phyloP scores from a whole-genome alignment of 2,329 filamentous ascomycete genomes.

The Laburnicola sp. region DNA sequence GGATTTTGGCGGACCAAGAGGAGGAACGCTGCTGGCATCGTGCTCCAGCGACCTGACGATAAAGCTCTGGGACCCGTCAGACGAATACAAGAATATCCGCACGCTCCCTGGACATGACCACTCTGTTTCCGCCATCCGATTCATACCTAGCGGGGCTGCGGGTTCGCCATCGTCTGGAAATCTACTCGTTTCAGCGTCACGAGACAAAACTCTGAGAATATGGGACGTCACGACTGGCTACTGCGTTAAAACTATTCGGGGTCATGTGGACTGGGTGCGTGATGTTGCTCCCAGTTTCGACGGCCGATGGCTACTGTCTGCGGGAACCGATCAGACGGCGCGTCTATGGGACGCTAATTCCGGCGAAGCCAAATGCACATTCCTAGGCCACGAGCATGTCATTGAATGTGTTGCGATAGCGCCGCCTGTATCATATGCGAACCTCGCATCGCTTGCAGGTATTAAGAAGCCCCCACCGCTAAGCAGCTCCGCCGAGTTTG shows the following conservation, averaged over 20 bases:
- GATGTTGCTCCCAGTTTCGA: conserved; percentile 82
- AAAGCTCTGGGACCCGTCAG: conserved; percentile 89
- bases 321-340: conserved; percentile 78
- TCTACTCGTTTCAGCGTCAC: conserved; percentile 79
- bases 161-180: conserved; percentile 80
- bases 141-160: conserved; percentile 80
- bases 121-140: conserved; percentile 84
- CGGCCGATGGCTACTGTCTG: conserved; percentile 79
- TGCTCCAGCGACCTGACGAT: conserved; percentile 90
- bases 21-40: conserved; percentile 76
- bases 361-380: conserved; percentile 74
- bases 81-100: conserved; percentile 93
- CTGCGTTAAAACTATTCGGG: conserved; percentile 85
- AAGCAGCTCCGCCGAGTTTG: conserved; percentile 78
- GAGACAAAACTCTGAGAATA: conserved; percentile 81
- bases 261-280: conserved; percentile 89
- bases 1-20: conserved; percentile 84
- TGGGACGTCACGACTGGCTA: conserved; percentile 95
- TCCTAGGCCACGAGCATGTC: conserved; percentile 84
- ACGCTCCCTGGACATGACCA: conserved; percentile 92
- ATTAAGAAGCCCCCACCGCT: conserved; percentile 78
- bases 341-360: conserved; percentile 82
- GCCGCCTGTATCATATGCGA: conserved; percentile 74
- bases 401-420: conserved; percentile 87
- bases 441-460: conserved; percentile 76